Base-by-base conservation (phyloP, 2,329 filamentous ascomycete genomes). In the Fonsecaea pedrosoi region DNA sequence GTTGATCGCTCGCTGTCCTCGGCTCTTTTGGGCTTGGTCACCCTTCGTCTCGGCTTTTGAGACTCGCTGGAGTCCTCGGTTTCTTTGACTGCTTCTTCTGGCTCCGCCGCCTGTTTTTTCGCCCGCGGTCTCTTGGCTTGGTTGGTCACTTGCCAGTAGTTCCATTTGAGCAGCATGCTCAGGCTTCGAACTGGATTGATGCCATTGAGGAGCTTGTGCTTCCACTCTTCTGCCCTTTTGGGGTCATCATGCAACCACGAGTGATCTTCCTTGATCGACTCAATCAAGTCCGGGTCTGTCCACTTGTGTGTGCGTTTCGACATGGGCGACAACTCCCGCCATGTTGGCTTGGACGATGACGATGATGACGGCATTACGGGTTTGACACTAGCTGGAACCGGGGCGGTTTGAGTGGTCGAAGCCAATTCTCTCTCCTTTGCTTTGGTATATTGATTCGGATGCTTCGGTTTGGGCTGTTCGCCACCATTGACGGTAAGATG, bases 171-270 rank as follows among this genome's bases (percentile, higher is more conserved):
- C 38, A 69, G 68, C 72, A 73, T 73, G 58, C 69, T 67, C 55
- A 67, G 72, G 54, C 71, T 73, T 53, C 72, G 69, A 2, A 74
- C 70, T 5, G 72, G 72, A 59, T 74, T 72, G 40, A 69, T 59
- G 25, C 69, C 68, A 12, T 67, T 67, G n/a, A 73, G 55, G 21
- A 74, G 69, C 61, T 69, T 72, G 21, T 67, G 48, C 40, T 69
- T 70, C 69, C 68, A 71, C 3, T 68, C 60, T 54, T 62, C 64
- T 12, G 70, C 70, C 60, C 66, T 70, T 8, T 32, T 60, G 2
- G 71, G 68, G 35, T 72, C 70, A 7, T 67, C 59, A 54, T 70
- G 58, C 15, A 73, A 54, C 70, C 70, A 73, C 21, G 59, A 53
- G 54, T 73, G 69, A 48, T 73, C 68, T 7, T 69, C 57, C 53